A percentile compares a stretch with the other conserved stretches of the same genome.
Evolutionary conservation across 2,329 filamentous ascomycete species (phyloP).

Genomic region (Calonectria leucothoes): DNA sequence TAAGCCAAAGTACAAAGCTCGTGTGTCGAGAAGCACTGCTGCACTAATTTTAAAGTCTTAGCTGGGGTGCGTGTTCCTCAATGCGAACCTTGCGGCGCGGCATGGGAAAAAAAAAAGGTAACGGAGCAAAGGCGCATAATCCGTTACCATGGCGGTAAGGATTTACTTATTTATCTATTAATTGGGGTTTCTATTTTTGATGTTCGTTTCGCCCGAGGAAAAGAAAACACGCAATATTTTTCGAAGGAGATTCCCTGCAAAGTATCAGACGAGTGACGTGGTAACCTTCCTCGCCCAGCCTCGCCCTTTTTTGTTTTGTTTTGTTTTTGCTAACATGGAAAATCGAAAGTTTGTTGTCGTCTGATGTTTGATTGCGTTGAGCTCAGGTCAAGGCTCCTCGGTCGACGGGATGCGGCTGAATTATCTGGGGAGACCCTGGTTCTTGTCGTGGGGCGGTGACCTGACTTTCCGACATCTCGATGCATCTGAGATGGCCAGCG

Average conservation of each 20-base stretch:
- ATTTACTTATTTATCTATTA: not conserved
- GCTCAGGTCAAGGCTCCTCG: not conserved
- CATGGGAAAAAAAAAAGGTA: not conserved
- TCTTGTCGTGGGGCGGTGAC: not conserved
- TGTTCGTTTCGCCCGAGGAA: too few relatives aligned
- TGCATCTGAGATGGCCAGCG: not conserved
- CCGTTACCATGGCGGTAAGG: not conserved
- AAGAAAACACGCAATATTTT: not conserved
- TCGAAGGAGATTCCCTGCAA: not conserved
- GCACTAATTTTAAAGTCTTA: not conserved
- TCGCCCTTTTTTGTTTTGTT: not conserved
- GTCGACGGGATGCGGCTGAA: constrained; percentile 1
- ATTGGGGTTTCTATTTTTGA: not conserved
- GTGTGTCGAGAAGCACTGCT: not conserved
- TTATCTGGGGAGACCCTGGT: constrained; percentile 4
- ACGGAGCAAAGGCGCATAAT: not conserved
- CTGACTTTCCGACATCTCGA: not conserved
- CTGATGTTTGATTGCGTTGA: not conserved
- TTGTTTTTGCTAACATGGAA: not conserved
- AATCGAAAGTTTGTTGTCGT: not conserved
- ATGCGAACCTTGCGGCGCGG: not conserved
- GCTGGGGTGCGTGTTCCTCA: not conserved
- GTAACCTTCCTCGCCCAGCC: not conserved
- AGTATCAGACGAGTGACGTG: not conserved
- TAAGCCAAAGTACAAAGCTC: not conserved